Conservation (phyloP, 352 stramenopile genomes). For the Halophytophthora batemanensis region DNA sequence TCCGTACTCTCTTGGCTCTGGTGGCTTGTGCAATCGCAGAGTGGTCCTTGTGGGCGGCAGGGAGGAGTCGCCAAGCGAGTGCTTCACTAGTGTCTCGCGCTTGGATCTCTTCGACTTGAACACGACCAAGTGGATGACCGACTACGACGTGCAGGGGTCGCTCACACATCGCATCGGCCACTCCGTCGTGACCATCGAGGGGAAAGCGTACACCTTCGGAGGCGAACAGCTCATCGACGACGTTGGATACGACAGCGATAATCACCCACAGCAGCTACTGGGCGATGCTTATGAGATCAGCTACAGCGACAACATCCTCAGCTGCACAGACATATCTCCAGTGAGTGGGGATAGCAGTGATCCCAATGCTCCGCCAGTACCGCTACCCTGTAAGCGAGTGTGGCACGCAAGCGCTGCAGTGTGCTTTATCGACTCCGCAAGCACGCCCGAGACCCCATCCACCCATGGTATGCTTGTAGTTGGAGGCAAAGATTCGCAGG, state of each 20-base stretch:
- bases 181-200: constrained; percentile 35
- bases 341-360: constrained; percentile 10
- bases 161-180: constrained; percentile 55
- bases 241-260: constrained; percentile 4
- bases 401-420: constrained; percentile 44
- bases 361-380: constrained; percentile 7
- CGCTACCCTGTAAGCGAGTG: constrained; percentile 22
- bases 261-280: constrained; percentile 6
- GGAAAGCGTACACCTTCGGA: constrained; percentile 51
- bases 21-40: constrained; percentile 14
- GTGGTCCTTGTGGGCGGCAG: constrained; percentile 57
- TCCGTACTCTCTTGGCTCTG: background rate
- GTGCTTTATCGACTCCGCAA: constrained; percentile 12
- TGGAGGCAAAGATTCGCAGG: constrained; percentile 35
- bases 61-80: constrained; percentile 26
- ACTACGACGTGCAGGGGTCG: constrained; percentile 54
- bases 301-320: constrained; percentile 34
- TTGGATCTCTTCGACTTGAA: constrained; percentile 63
- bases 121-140: constrained; percentile 44
- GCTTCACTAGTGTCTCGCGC: constrained; percentile 23
- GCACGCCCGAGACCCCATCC: constrained; percentile 7
- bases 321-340: constrained; percentile 32
- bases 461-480: constrained; percentile 43
- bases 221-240: constrained; percentile 31
- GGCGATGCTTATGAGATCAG: constrained; percentile 45